Base-by-base conservation (phyloP, 495 filamentous ascomycete genomes). In the Penicillium riverlandense region DNA sequence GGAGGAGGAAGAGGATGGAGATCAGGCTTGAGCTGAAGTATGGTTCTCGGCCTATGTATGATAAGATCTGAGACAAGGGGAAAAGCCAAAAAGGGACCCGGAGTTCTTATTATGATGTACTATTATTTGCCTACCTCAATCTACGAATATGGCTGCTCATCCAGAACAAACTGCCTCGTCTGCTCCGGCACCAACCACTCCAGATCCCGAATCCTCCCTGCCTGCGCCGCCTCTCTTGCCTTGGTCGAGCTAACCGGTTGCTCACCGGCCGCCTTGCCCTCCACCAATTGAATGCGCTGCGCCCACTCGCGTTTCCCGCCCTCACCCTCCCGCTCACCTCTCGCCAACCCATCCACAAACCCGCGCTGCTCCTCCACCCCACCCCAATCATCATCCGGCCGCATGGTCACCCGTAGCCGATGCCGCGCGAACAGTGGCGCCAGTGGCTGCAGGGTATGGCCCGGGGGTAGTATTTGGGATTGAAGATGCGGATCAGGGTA, bases 401-500 rank as follows among this genome's bases (percentile, higher is more conserved):
- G 75, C 66, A 83, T 74, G 38, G 80, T 88, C 9, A 91, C 86
- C 11, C 83, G 63, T 16, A 97, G 65, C 32, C 76, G 68, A 53
- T 92, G 83, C 15, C 74, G 74, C 11, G 69, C 65, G 49, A 96
- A 85, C 47, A 95, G 85, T 0, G 76, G 76, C 22, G 65, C 70
- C 2, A 98, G 66, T 0, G 78, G 73, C 11, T 69, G 63, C 6
- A 84, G 63, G 0, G 61, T 72, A 52, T 77, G 61, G 1, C 66
- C 57, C 0, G 70, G 75, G 77, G 72, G 58, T 98, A 98, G 61
- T 97, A 97, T 56, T 86, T 91, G 1, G 83, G 64, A 47, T 88
- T 71, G 56, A 96, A 79, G 41, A 96, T 82, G 22, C 91, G 80
- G 13, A 88, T 82, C 29, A 96, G 57, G 0, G 91, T 96, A 65